Conservation (phyloP, 768 basidiomycete species). For the Amyloporia xantha region DNA sequence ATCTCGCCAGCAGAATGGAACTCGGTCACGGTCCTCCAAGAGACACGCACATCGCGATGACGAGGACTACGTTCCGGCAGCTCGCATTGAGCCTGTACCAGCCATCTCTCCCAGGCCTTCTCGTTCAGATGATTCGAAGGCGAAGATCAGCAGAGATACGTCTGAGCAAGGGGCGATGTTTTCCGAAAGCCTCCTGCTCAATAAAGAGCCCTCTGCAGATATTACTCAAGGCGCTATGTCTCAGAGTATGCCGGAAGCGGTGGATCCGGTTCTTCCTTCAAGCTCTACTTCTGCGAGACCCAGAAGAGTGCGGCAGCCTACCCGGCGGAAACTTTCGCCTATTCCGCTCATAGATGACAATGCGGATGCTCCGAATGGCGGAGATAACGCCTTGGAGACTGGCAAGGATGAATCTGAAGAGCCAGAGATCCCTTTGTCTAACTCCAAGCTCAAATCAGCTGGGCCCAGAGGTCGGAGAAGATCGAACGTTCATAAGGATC, state of each 20-base stretch:
- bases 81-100: background rate
- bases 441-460: background rate
- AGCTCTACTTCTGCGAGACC: background rate
- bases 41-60: background rate
- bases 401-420: conserved; percentile 4
- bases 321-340: background rate
- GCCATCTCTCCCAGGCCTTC: background rate
- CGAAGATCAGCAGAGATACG: background rate
- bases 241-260: too few relatives aligned
- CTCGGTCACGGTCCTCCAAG: background rate
- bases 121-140: background rate
- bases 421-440: background rate
- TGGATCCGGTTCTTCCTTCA: background rate
- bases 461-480: background rate
- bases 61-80: background rate
- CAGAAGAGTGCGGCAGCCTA: conserved; percentile 6
- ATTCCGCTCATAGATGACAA: background rate
- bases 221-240: too few relatives aligned
- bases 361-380: background rate
- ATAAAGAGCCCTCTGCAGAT: too few relatives aligned
- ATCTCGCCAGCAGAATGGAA: background rate
- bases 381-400: background rate
- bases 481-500: background rate
- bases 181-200: too few relatives aligned
- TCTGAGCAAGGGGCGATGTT: too few relatives aligned